Percentiles rank a stretch among this genome's conserved stretches.
These are phyloP conservation scores for Macadamia integrifolia DNA, from an alignment of 164 flowering plant species.

Conservation along the genomic window DNA sequence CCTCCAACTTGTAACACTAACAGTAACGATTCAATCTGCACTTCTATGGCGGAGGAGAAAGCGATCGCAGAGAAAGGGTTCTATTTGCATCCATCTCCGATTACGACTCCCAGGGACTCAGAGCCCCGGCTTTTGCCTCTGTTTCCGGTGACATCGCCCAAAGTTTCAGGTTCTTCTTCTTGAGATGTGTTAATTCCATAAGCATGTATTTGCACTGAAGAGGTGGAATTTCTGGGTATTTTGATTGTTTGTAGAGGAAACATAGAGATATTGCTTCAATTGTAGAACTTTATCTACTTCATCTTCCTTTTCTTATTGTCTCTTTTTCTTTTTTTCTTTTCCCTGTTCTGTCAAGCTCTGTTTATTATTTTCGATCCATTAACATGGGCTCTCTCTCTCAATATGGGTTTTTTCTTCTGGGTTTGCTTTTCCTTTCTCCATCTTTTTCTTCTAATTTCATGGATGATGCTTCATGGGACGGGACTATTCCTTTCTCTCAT, in stretches of 20 bases:
- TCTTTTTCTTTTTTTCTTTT: conserved; percentile 11
- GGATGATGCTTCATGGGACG: neutral
- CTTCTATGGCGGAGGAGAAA: conserved; percentile 58
- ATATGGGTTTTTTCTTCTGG: neutral
- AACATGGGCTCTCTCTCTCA: conserved; percentile 1
- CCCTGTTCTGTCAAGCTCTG: no score
- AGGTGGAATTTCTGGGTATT: conserved; percentile 9
- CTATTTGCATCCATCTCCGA: conserved; percentile 75
- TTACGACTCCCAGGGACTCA: conserved; percentile 47
- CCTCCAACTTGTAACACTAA: conserved; percentile 16
- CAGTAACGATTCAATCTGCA: conserved; percentile 13
- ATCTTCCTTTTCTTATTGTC: neutral
- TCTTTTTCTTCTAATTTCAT: neutral
- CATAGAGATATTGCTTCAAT: conserved; percentile 22
- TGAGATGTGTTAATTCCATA: conserved; percentile 14
- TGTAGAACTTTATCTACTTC: conserved; percentile 24
- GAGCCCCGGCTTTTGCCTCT: conserved; percentile 77
- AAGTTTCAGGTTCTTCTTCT: conserved; percentile 47
- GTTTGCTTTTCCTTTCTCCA: neutral
- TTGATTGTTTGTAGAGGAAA: conserved; percentile 13
- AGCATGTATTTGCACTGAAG: conserved; percentile 4
- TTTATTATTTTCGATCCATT: neutral
- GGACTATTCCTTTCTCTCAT: neutral
- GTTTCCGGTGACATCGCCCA: conserved; percentile 83
- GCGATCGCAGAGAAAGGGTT: conserved; percentile 91